A percentile compares a stretch with the other conserved stretches of the same genome.
Conservation (phyloP, 192 early-diverging fungal species). For the Backusella sp. region DNA sequence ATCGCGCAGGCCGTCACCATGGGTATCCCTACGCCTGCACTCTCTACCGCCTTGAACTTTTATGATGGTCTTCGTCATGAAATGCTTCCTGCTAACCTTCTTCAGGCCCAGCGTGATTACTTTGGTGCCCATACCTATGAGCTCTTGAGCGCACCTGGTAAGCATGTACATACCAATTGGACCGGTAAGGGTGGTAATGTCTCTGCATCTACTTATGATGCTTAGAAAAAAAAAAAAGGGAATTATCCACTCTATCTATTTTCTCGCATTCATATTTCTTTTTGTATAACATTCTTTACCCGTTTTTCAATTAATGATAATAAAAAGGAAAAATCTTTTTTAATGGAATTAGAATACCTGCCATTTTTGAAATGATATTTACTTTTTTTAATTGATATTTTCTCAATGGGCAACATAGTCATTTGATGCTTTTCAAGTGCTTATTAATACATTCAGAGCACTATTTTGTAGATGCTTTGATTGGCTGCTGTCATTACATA, state of each 20-base stretch:
- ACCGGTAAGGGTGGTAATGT: slow-evolving; percentile 87
- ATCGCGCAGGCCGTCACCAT: slow-evolving; percentile 75
- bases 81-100: slow-evolving; percentile 89
- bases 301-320: background rate
- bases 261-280: background rate
- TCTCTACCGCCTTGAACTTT: slow-evolving; percentile 91
- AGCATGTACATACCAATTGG: slow-evolving; percentile 89
- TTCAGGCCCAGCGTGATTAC: slow-evolving; percentile 98
- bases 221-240: slow-evolving; percentile 30
- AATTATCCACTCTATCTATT: no score
- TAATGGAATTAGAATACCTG: background rate
- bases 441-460: no score
- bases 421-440: no score
- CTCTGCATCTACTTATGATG: slow-evolving; percentile 56
- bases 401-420: background rate
- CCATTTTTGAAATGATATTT: background rate
- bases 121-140: slow-evolving; percentile 99
- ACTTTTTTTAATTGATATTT: background rate
- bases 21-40: slow-evolving; percentile 89
- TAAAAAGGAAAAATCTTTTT: background rate
- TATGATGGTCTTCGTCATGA: slow-evolving; percentile 96
- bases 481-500: no score
- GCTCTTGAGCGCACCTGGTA: slow-evolving; percentile 69
- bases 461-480: no score
- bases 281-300: background rate